These are phyloP conservation scores for Tripterygium wilfordii DNA, from an alignment of 177 flowering plant species.

Conservation along the genomic window DNA sequence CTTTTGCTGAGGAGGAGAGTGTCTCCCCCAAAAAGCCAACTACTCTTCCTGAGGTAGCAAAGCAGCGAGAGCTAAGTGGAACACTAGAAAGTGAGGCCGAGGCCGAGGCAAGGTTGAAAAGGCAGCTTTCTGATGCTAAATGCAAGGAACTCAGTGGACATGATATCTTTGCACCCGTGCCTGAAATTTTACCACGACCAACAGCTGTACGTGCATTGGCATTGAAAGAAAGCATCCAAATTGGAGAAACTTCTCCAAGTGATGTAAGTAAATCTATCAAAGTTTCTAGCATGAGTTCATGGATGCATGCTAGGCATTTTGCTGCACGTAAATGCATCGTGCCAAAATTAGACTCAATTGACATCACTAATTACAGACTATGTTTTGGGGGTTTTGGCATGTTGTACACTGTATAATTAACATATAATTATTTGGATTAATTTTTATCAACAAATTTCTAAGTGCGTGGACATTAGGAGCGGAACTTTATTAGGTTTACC, in stretches of 20 bases:
- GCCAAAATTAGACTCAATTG: too few species aligned
- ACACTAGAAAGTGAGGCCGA: slow-evolving; percentile 69
- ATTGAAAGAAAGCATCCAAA: slow-evolving; percentile 51
- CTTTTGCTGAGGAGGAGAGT: slow-evolving; percentile 74
- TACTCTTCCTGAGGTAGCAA: slow-evolving; percentile 79
- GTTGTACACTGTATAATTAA: too few species aligned
- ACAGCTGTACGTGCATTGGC: slow-evolving; percentile 48
- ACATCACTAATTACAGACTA: too few species aligned
- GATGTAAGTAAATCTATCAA: slow-evolving; percentile 41
- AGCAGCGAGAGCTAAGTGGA: slow-evolving; percentile 94
- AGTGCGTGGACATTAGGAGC: too few species aligned
- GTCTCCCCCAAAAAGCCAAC: slow-evolving; percentile 80
- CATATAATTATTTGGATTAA: too few species aligned
- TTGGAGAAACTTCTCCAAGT: slow-evolving; percentile 54
- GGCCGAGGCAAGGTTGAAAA: slow-evolving; percentile 52
- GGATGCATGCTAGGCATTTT: too few species aligned
- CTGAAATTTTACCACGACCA: slow-evolving; percentile 65
- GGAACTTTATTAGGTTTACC: too few species aligned
- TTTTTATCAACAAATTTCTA: too few species aligned
- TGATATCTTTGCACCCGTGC: slow-evolving; percentile 89
- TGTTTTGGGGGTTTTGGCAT: too few species aligned
- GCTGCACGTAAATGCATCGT: too few species aligned
- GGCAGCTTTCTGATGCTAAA: slow-evolving; percentile 81
- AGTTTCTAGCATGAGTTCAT: slow-evolving; percentile 38
- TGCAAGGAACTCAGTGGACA: slow-evolving; percentile 88